Conservation (phyloP, 768 basidiomycete genomes). For the Mycena kentingensis region DNA sequence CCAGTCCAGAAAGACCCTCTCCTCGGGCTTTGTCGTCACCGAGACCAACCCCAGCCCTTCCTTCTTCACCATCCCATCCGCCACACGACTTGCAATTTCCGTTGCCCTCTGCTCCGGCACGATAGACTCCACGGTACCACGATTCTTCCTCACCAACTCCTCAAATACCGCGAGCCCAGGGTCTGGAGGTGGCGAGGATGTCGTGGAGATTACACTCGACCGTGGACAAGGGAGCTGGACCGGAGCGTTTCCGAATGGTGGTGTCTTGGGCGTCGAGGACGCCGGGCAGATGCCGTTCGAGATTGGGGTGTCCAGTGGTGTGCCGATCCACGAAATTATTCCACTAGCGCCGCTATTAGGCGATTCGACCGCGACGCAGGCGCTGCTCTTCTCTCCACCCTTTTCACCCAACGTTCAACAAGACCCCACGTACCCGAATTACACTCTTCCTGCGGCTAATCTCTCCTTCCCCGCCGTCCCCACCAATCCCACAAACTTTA, state of each 20-base stretch:
- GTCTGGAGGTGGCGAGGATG: slow-evolving; percentile 38
- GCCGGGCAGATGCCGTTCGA: slow-evolving; percentile 51
- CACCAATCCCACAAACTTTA: slow-evolving; percentile 47
- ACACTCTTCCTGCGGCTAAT: slow-evolving; percentile 66
- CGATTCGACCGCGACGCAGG: slow-evolving; percentile 75
- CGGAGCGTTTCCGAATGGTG: slow-evolving; percentile 48
- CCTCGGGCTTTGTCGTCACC: slow-evolving; percentile 35
- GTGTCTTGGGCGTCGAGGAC: slow-evolving; percentile 50
- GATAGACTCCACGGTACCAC: slow-evolving; percentile 35
- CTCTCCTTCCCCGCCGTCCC: slow-evolving; percentile 45
- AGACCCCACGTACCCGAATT: slow-evolving; percentile 69
- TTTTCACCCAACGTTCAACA: slow-evolving; percentile 36
- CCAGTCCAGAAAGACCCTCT: slow-evolving; percentile 34
- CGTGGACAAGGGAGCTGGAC: slow-evolving; percentile 57
- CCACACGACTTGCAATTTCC: slow-evolving; percentile 44
- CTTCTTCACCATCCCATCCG: slow-evolving; percentile 43
- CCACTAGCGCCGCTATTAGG: slow-evolving; percentile 57
- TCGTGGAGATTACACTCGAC: slow-evolving; percentile 49
- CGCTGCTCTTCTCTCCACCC: slow-evolving; percentile 68
- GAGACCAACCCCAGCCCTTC: slow-evolving; percentile 35
- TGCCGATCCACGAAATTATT: slow-evolving; percentile 51
- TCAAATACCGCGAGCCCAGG: slow-evolving; percentile 39
- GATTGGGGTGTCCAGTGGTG: slow-evolving; percentile 53
- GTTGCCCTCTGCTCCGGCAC: slow-evolving; percentile 49
- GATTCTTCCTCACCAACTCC: slow-evolving; percentile 63